Conservation (phyloP, 345 rosid species). For the Excoecaria cochinchinensis region DNA sequence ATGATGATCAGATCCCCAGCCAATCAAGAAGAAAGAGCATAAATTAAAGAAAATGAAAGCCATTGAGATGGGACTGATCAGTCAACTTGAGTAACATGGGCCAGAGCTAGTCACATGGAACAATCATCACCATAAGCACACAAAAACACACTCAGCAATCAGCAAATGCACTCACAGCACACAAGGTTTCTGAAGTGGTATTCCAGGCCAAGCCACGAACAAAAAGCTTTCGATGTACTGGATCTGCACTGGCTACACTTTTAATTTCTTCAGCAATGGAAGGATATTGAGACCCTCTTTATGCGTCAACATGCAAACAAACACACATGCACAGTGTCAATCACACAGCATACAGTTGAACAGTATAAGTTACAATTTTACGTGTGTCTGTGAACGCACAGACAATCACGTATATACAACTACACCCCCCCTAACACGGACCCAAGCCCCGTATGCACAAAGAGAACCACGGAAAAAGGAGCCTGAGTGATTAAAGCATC, state of each 20-base stretch:
- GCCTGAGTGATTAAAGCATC: neutral
- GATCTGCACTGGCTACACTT: constrained; percentile 66
- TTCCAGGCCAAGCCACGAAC: constrained; percentile 85
- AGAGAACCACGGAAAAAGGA: neutral
- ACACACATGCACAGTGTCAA: constrained; percentile 61
- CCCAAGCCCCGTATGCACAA: too few relatives aligned
- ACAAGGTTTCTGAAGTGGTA: constrained; percentile 70
- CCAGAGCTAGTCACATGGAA: constrained; percentile 17
- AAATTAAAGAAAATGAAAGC: neutral
- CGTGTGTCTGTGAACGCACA: neutral
- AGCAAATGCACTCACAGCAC: constrained; percentile 74
- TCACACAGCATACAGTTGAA: constrained; percentile 53
- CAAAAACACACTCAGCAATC: constrained; percentile 48
- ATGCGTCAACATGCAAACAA: constrained; percentile 67
- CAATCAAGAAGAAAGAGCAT: constrained; percentile 2
- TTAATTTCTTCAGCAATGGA: constrained; percentile 76
- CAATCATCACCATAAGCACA: constrained; percentile 31
- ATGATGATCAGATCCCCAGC: neutral
- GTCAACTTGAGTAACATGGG: neutral
- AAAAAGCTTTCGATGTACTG: constrained; percentile 78
- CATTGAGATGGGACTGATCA: neutral
- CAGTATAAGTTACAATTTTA: constrained; percentile 23
- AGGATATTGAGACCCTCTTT: constrained; percentile 77
- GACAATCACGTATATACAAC: neutral
- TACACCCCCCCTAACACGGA: neutral